Conservation (phyloP, 495 filamentous ascomycete genomes). For the Tirmania nivea region DNA sequence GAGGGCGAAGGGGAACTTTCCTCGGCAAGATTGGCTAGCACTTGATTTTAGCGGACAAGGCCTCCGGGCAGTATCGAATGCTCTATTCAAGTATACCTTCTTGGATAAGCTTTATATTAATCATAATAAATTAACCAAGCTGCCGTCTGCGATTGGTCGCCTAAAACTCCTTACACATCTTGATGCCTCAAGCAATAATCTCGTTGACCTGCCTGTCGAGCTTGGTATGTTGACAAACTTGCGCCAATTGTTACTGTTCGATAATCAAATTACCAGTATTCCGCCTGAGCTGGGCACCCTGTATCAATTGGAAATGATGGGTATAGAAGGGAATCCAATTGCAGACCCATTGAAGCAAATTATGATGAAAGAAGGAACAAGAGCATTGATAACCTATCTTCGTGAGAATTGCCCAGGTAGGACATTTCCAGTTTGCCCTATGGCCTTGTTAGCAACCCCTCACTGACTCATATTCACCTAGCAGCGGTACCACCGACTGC, state of each 20-base stretch:
- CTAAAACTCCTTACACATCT: slow-evolving; percentile 57
- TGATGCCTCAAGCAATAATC: slow-evolving; percentile 70
- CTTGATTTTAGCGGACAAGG: slow-evolving; percentile 89
- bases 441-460: slow-evolving; percentile 5
- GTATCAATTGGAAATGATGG: slow-evolving; percentile 65
- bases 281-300: slow-evolving; percentile 76
- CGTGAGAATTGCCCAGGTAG: slow-evolving; percentile 64
- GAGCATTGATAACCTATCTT: slow-evolving; percentile 57
- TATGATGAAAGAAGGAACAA: slow-evolving; percentile 68
- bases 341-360: slow-evolving; percentile 47
- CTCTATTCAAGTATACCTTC: slow-evolving; percentile 68
- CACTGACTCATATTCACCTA: slow-evolving; percentile 18
- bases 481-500: slow-evolving; percentile 53
- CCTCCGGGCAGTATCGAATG: slow-evolving; percentile 50
- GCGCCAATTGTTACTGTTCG: slow-evolving; percentile 56
- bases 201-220: slow-evolving; percentile 68
- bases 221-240: slow-evolving; percentile 88
- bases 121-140: slow-evolving; percentile 58
- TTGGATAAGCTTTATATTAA: slow-evolving; percentile 76
- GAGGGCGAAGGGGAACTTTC: slow-evolving; percentile 35
- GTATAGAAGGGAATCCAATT: slow-evolving; percentile 78
- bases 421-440: slow-evolving; percentile 14
- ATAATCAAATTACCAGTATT: slow-evolving; percentile 64
- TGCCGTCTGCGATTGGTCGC: slow-evolving; percentile 59
- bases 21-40: slow-evolving; percentile 69